These are phyloP conservation scores for Candida ortonii DNA, from an alignment of 805 yeast species.

Conservation along the genomic window DNA sequence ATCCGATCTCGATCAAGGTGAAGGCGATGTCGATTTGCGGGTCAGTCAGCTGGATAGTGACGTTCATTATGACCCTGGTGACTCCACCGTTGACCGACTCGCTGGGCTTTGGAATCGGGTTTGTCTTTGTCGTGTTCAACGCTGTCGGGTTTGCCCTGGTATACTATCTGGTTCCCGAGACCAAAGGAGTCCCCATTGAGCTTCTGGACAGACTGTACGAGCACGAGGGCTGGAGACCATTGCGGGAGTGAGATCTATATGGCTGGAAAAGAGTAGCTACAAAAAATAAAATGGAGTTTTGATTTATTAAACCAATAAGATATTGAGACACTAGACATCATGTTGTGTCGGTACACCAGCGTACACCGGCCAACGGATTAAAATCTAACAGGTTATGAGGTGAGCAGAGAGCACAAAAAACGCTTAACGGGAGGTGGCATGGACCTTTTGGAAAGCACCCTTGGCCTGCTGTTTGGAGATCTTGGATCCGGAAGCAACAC, in stretches of 20 bases:
- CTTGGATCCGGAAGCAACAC: constrained; percentile 72
- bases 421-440: constrained; percentile 91
- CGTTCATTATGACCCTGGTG: constrained; percentile 61
- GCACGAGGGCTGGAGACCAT: too few relatives aligned
- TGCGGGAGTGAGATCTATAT: too few relatives aligned
- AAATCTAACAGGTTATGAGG: constrained; percentile 7
- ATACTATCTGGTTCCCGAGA: constrained; percentile 33
- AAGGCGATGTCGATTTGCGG: constrained; percentile 55
- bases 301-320: too few relatives aligned
- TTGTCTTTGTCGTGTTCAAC: constrained; percentile 40
- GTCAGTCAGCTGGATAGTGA: constrained; percentile 61
- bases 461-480: constrained; percentile 94
- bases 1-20: constrained; percentile 58
- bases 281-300: too few relatives aligned
- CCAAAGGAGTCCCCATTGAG: constrained; percentile 23
- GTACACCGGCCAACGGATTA: constrained; percentile 7
- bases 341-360: too few relatives aligned
- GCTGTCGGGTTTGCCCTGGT: constrained; percentile 25
- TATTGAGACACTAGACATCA: too few relatives aligned
- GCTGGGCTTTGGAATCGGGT: constrained; percentile 68
- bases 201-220: constrained; percentile 26
- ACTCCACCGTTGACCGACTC: constrained; percentile 63
- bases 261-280: too few relatives aligned
- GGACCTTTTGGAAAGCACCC: constrained; percentile 97
- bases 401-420: constrained; percentile 2